These are phyloP conservation scores for Beauveria medogensis DNA, from an alignment of 2,329 filamentous ascomycete genomes.

Conservation along the genomic window DNA sequence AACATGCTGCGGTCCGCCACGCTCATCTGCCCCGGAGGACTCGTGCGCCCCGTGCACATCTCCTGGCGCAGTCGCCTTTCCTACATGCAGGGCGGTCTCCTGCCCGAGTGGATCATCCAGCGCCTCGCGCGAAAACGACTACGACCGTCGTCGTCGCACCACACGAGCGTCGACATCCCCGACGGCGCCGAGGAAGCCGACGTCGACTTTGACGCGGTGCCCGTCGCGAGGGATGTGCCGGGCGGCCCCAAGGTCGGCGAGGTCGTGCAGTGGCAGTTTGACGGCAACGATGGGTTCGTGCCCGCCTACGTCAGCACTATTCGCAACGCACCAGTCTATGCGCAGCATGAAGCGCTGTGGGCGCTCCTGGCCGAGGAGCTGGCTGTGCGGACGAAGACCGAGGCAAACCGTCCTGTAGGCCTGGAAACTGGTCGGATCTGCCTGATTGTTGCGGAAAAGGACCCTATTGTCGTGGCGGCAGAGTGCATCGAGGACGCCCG, in stretches of 20 bases:
- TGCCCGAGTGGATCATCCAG: conserved; percentile 53
- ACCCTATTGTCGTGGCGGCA: conserved; percentile 57
- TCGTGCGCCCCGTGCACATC: conserved; percentile 57
- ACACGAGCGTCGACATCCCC: conserved; percentile 27
- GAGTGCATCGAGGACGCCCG: conserved; percentile 56
- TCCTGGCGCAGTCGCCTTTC: conserved; percentile 53
- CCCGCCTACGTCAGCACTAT: conserved; percentile 64
- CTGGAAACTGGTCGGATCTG: conserved; percentile 44
- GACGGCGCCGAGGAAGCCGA: conserved; percentile 30
- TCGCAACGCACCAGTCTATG: conserved; percentile 59
- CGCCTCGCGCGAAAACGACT: conserved; percentile 44
- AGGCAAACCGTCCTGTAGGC: conserved; percentile 25
- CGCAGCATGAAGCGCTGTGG: conserved; percentile 52
- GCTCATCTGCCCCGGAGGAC: conserved; percentile 59
- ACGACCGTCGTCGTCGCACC: conserved; percentile 31
- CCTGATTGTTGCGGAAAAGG: conserved; percentile 57
- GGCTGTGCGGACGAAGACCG: conserved; percentile 12
- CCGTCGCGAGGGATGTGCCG: conserved; percentile 43
- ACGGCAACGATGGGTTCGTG: conserved; percentile 58
- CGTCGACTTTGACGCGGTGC: conserved; percentile 37
- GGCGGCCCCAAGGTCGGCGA: conserved; percentile 46
- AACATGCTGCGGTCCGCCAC: conserved; percentile 54
- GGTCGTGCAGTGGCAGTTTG: conserved; percentile 63
- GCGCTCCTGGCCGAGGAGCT: conserved; percentile 43
- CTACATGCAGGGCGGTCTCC: conserved; percentile 45